Evolutionary conservation across 805 yeast species (phyloP), one percentile per base, ranked within the genome.

Genomic region (Lachancea kluyveri): DNA sequence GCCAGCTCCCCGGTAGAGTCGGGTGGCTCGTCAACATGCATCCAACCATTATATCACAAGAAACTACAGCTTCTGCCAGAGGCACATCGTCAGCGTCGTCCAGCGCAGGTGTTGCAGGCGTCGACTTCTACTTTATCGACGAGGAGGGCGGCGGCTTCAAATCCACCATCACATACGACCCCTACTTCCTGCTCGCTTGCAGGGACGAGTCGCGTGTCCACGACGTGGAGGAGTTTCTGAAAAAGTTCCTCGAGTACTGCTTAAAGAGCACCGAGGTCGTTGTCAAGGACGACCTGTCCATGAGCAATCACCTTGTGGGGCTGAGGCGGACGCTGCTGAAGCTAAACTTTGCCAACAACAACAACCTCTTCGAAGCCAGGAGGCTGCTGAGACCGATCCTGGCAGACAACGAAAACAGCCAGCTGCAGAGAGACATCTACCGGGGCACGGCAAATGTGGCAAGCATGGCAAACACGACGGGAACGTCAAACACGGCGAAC

Each of bases 21-120:
- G 99, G 98, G 26, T 92, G 98, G 98, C 64, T 92, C 33, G 72
- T 81, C 24, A 94, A 92, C 51, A 86, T 92, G 92, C 98, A 90
- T 61, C 75, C 95, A 2, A 84, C 94, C 1, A 66, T 82, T 1
- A 55, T 82, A 3, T 74, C 80, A 3, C 68, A 74, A 8, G 74
- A 72, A 4, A 28, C 42, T 5, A 24, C 39, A 11, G 33, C 33
- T 10, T 33, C 33, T 10, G 32, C 37, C 6, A 14, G 26, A 6
- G 19, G 20, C n/a, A 22, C 9, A 22, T 12, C 27, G 5, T 8
- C 31, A 3, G 26, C 26, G 6, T 31, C 29, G 6, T 34, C 45
- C 3, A 28, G 28, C 11, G 25, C 72, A n/a, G 96, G 95, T 7
- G 65, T 72, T 21, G 74, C 96, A 0, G 98, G 90, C 3, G 96